Evolutionary conservation across 768 basidiomycete genomes (phyloP).

Genomic region (Trametes cingulata): DNA sequence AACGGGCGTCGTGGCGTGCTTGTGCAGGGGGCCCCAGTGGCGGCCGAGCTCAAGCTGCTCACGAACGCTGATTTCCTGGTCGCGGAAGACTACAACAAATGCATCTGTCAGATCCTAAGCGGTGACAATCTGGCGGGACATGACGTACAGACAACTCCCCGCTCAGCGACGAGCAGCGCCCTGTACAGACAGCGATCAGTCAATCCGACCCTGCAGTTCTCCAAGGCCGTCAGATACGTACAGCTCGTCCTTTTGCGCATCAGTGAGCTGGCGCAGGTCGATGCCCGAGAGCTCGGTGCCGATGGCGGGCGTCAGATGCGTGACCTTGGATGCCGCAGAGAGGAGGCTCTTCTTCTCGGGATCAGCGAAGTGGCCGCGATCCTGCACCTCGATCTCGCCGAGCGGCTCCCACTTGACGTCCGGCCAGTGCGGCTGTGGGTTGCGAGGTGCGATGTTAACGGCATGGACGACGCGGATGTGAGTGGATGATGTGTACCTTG

Average conservation of each 20-base stretch:
- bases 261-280: slow-evolving; percentile 68
- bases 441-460: not conserved
- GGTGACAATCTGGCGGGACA: not conserved
- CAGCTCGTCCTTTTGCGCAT: slow-evolving; percentile 78
- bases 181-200: slow-evolving; percentile 36
- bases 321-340: slow-evolving; percentile 64
- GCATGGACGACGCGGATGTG: not conserved
- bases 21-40: slow-evolving; percentile 75
- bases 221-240: slow-evolving; percentile 34
- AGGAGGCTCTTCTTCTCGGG: slow-evolving; percentile 66
- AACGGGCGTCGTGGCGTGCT: slow-evolving; percentile 80
- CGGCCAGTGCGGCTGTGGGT: slow-evolving; percentile 61
- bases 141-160: slow-evolving; percentile 71
- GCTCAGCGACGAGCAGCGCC: slow-evolving; percentile 71
- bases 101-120: not conserved
- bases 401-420: slow-evolving; percentile 66
- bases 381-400: slow-evolving; percentile 54
- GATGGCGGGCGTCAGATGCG: slow-evolving; percentile 67
- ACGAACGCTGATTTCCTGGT: slow-evolving; percentile 69
- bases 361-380: slow-evolving; percentile 70
- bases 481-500: slow-evolving; percentile 46
- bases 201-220: slow-evolving; percentile 4
- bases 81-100: slow-evolving; percentile 58
- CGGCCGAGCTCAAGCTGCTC: slow-evolving; percentile 73
- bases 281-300: slow-evolving; percentile 76